Evolutionary conservation across 208 protist genomes (phyloP).

Genomic region (Leishmania mexicana): DNA sequence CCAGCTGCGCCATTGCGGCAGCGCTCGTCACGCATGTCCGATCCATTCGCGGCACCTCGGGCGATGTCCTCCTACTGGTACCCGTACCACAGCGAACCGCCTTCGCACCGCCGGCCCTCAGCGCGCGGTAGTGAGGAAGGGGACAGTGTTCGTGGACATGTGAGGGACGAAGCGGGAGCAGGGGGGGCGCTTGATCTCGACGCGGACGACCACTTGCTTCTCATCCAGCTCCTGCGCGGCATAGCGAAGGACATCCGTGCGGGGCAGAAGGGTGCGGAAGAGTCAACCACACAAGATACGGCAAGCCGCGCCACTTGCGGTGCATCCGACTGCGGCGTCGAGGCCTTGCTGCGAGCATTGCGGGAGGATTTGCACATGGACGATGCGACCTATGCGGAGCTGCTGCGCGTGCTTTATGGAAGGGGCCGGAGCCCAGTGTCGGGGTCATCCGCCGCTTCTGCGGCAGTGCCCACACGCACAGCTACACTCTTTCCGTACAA

Average conservation of each 20-base stretch:
- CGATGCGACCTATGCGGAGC: conserved; percentile 1
- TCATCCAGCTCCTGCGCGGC: not conserved
- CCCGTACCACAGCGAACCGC: not conserved
- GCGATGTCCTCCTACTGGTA: not conserved
- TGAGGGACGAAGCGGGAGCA: not conserved
- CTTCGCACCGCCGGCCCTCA: not conserved
- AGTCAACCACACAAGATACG: not conserved
- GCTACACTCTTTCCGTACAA: conserved; percentile 4
- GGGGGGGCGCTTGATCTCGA: not conserved
- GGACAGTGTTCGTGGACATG: too few species aligned
- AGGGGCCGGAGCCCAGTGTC: too few species aligned
- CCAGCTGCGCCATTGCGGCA: not conserved
- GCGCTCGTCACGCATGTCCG: not conserved
- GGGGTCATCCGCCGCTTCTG: not conserved
- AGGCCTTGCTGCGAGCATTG: not conserved
- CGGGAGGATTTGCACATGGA: not conserved
- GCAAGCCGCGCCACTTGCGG: not conserved
- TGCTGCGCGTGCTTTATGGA: conserved; percentile 3
- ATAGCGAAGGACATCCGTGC: too few species aligned
- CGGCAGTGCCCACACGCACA: not conserved
- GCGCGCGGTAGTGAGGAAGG: not conserved
- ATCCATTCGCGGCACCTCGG: not conserved
- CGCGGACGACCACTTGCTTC: not conserved
- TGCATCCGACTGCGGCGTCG: not conserved
- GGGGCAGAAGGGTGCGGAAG: not conserved